A percentile compares a stretch with the other conserved stretches of the same genome.
These are phyloP conservation scores for Erythrophleum fordii DNA, from an alignment of 306 rosid species.

Conservation along the genomic window DNA sequence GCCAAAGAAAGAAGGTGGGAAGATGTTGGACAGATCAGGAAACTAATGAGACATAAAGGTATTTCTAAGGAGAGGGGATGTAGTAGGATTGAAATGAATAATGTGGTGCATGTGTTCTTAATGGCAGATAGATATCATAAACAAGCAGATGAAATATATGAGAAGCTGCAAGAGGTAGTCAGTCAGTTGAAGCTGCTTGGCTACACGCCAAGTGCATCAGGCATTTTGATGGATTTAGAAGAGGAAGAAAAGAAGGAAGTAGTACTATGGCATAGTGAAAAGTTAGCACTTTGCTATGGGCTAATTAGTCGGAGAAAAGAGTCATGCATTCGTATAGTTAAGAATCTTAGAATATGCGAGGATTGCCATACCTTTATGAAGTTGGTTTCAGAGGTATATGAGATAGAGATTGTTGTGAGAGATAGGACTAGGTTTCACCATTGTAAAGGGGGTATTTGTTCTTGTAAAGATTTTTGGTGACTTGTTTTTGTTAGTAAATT, in stretches of 20 bases:
- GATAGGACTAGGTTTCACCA: slow-evolving; percentile 91
- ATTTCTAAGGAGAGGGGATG: slow-evolving; percentile 77
- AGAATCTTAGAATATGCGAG: slow-evolving; percentile 84
- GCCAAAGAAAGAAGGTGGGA: slow-evolving; percentile 87
- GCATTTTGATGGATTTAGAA: slow-evolving; percentile 67
- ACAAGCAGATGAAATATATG: slow-evolving; percentile 64
- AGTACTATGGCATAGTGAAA: slow-evolving; percentile 87
- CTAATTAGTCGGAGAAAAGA: slow-evolving; percentile 52
- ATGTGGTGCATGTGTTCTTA: slow-evolving; percentile 68
- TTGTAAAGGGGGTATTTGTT: slow-evolving; percentile 69
- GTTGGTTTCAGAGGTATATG: slow-evolving; percentile 72
- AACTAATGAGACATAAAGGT: slow-evolving; percentile 62
- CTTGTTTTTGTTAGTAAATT: slow-evolving; percentile 14
- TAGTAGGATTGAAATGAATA: slow-evolving; percentile 71
- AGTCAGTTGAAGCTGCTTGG: slow-evolving; percentile 65
- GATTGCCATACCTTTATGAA: slow-evolving; percentile 88
- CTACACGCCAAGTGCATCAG: slow-evolving; percentile 60
- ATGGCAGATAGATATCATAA: slow-evolving; percentile 84
- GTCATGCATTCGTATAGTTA: slow-evolving; percentile 63
- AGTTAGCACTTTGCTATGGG: slow-evolving; percentile 79
- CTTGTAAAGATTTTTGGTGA: slow-evolving; percentile 86
- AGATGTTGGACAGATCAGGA: slow-evolving; percentile 67
- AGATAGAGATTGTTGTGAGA: slow-evolving; percentile 63
- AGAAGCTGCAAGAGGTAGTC: slow-evolving; percentile 72
- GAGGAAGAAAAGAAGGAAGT: slow-evolving; percentile 77